Base-by-base conservation (phyloP, 306 rosid genomes). In the Fagus sylvatica region DNA sequence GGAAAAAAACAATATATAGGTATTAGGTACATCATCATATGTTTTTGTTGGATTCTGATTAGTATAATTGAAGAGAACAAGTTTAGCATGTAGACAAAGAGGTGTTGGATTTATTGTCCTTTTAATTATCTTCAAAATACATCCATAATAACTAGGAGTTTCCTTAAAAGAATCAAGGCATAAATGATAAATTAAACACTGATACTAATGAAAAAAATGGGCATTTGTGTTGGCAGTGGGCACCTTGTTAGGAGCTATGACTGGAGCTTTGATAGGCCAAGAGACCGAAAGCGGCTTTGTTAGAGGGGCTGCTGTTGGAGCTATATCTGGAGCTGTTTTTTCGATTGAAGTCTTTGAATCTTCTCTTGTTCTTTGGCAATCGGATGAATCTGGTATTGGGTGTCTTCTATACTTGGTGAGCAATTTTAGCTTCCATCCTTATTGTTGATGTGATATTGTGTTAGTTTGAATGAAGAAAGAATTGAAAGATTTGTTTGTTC, bases 231-330 rank as follows among this genome's bases (percentile, higher is more conserved):
- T 11, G 88, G 85, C 93, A 93, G 98, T 93, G 70, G 99, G 99
- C 7, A 93, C 97, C 68, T 80, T 91, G 83, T 82, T 96, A 78
- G 99, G 99, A 49, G 99, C 99, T 33, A 78, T 96, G 92, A 93
- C 99, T 2, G 99, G 99, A 49, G 98, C 99, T 83, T 88, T 96
- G 88, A 96, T 95, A 74, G 99, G 99, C 48, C 99, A 95, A 90
- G 99, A 95, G 57, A 95, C 99, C 2, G 99, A 95, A 81, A 95
- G 99, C 65, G 99, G 98, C 69, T 96, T 96, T 84, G 94, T 96
- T 64, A 80, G 98, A 85, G 99, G 99, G 16, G 99, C 99, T 69
- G 97, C 99, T 6, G 97, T 96, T 86, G 99, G 98, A 55, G 99
- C 99, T 69, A 96, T 96, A 33, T 93, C 98, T 40, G 99, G 99